Base-by-base conservation (phyloP, 306 rosid genomes). In the peach (Prunus persica) region DNA sequence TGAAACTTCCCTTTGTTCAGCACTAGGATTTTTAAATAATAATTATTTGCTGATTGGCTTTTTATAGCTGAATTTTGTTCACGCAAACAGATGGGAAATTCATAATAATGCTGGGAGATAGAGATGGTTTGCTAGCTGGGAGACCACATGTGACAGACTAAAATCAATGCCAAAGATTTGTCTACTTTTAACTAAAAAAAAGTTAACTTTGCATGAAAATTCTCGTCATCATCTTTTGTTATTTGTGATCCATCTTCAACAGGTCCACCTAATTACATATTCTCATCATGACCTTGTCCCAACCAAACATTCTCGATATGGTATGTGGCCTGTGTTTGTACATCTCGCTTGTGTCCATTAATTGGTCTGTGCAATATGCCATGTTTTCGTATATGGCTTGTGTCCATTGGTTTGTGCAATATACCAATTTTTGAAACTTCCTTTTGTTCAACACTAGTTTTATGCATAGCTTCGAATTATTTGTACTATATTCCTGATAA, bases 91-190 rank as follows among this genome's bases (percentile, higher is more conserved):
- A 81, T 76, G 45, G 67, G 60, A 64, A 7, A 49, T 34, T 46
- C 67, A 81, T 83, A 63, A 83, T 86, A 71, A 61, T 67, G 64
- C 73, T 71, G 70, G 57, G 83, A 68, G 82, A 84, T 50, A 38
- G 83, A 27, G 84, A 78, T 81, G 91, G 93, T 82, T 77, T 75
- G 89, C 80, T 84, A 41, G 79, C 68, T 71, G 49, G 93, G 86
- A 77, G 47, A 72, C 65, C 96, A 87, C 86, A 89, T 86, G 83
- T 87, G 89, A 87, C 71, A 73, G 12, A 73, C 67, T 52, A 55
- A 78, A 70, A 85, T 88, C 76, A 82, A 80, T 82, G 79, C 77
- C 65, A 72, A 83, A 57, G 79, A 24, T 79, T 54, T 72, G 79
- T 84, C 86, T 6, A 72, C 79, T 81, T 82, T 55, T 16, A 65